These are phyloP conservation scores for Trifolium fragiferum DNA, from an alignment of 306 rosid genomes.

Conservation along the genomic window DNA sequence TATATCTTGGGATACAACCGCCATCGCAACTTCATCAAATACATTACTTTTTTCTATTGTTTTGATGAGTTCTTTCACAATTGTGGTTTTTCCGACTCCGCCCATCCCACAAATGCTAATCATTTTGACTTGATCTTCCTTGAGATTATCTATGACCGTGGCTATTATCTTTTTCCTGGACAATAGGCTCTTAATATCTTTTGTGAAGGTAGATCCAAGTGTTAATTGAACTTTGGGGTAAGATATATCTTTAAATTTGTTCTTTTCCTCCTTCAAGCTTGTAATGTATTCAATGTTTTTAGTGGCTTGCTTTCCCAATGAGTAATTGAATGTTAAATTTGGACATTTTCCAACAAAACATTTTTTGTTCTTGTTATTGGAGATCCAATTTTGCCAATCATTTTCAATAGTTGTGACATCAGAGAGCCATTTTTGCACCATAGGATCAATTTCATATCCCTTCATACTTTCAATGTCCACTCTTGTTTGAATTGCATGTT, in stretches of 20 bases:
- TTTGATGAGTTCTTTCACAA: no score
- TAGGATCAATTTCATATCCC: background rate
- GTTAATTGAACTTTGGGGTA: background rate
- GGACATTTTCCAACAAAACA: background rate
- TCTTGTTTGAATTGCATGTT: background rate
- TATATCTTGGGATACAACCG: no score
- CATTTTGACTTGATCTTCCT: no score
- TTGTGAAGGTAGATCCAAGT: background rate
- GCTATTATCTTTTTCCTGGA: background rate
- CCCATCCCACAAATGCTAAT: no score
- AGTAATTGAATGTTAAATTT: background rate
- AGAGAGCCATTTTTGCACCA: background rate
- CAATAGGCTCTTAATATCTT: background rate
- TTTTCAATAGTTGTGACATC: background rate
- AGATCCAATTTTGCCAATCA: background rate
- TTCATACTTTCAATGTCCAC: background rate
- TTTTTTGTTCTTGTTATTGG: background rate
- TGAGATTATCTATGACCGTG: background rate
- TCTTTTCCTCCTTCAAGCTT: background rate
- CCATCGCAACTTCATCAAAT: no score
- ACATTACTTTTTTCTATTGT: no score
- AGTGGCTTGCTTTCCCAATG: background rate
- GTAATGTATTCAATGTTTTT: background rate
- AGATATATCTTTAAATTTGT: background rate
- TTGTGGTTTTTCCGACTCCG: no score